Evolutionary conservation across 352 stramenopile genomes (phyloP), one percentile per base, ranked within the genome.

Genomic region (Phytophthora niederhauseri): DNA sequence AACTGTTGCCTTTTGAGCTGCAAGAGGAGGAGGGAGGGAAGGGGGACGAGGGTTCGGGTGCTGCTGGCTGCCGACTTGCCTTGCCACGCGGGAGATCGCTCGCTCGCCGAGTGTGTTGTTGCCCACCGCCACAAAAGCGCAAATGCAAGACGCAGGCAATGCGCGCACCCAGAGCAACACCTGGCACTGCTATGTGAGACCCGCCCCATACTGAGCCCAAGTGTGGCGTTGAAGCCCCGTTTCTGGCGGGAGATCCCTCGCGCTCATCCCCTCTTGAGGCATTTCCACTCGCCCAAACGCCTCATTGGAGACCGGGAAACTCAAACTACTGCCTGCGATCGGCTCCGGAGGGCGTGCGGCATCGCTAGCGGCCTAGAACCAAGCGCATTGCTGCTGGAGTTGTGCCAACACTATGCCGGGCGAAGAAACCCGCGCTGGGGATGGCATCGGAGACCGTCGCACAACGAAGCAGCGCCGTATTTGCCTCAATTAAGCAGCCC

Each of bases 131-230:
- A 31, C 43, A 36, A 74, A 77, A 70, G 59, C 30, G 45, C 56
- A 72, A 74, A 77, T 74, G 68, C 65, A 68, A 54, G 71, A 77
- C 66, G 71, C 72, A 63, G 58, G 58, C 70, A 70, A 73, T 74
- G 50, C 57, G 52, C 61, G 55, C 41, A 73, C 55, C 61, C 38
- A 67, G 49, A 15, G 48, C 34, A 46, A 38, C 60, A 66, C 36
- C 61, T 68, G 61, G 54, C 28, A 24, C 14, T 57, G 65, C 52
- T 52, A 74, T 50, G 60, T 70, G 66, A 60, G 70, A 74, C 70
- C 48, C 7, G 34, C 9, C 30, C 9, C 57, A 65, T 78, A 72
- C 63, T 57, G 58, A 71, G 51, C 0, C 5, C 59, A 64, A 73
- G 64, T 70, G 6, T 17, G 2, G 22, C n/a, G 52, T 68, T 67